Base-by-base conservation (phyloP, 768 basidiomycete species). In the Suillus paluster region DNA sequence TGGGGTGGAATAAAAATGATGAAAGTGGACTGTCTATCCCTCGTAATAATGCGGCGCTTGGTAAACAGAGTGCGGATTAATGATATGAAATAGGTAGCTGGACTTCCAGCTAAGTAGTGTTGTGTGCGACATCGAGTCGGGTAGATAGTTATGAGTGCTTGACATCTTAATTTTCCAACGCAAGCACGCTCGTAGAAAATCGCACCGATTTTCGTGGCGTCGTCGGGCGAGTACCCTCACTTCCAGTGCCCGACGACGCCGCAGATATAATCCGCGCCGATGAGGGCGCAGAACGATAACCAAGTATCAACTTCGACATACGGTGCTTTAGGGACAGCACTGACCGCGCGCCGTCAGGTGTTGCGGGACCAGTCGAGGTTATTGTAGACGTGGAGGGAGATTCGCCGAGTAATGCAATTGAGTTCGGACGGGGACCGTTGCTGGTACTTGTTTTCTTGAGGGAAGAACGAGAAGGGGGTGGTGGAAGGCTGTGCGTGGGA, bases 391-490 rank as follows among this genome's bases (percentile, higher is more conserved):
- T 59, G 2, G 74, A 69, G 1, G 76, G 73, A 3, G 69, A 60
- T 21, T 62, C 54, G 19, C 56, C 55, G 27, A 67, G 57, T 11
- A 71, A 63, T 0, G 61, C 50, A 38, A 46, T 57, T 52, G 48
- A 71, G 39, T 64, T 66, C 62, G 59, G 66, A 57, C 66, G 62
- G 15, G 66, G 67, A 53, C 63, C 57, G 58, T 68, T 68, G 52
- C 70, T 67, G 17, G 67, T 50, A 41, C 75, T 75, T 17, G 82
- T 71, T 69, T 86, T 85, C 75, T 90, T 91, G 67, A 89, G 77
- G 7, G 88, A 88, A 5, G 89, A 88, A 49, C 87, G 88, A 33
- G 80, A 63, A 2, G 89, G 88, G 7, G 86, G 83, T 11, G 86
- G 85, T 21, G 83, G 82, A 33, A 82, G 78, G 75, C 76, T 63